Base-by-base conservation (phyloP, 116 monocot species). In the Thalassia testudinum region DNA sequence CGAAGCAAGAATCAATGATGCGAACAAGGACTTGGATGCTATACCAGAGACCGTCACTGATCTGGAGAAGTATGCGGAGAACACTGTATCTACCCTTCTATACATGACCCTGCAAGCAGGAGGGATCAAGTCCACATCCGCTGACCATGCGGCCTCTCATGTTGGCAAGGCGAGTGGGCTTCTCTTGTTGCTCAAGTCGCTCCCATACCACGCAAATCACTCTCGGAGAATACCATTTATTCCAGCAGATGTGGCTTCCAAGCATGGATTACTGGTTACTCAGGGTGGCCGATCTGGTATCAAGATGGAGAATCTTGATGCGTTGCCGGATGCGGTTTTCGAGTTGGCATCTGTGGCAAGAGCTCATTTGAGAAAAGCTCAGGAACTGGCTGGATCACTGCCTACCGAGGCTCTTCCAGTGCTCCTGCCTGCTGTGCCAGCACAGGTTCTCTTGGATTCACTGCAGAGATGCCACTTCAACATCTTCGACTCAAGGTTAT, bases 141-240 rank as follows among this genome's bases (percentile, higher is more conserved):
- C 92, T 16, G 92, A 92, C 50, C 92, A 92, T 51, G 92, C 87
- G 15, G 92, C 87, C 12, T 92, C 92, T 1, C 87, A 92, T 65
- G 62, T 92, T 11, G 92, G 92, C 0, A 92, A 92, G 61, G 92
- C 92, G 5, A 80, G 75, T 21, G 92, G 92, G 12, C 73, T 87
- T 14, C 72, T 87, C 8, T 45, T 92, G 86, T 86, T n/a, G n/a
- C n/a, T n/a, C n/a, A n/a, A n/a, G n/a, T n/a, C n/a, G n/a, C n/a
- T n/a, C n/a, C n/a, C n/a, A 21, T 77, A 86, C 60, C 92, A 92
- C 70, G 45, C 57, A 11, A 75, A 44, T 29, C 63, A 69, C 34
- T 64, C 60, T 17, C 83, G 92, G 24, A 75, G 40, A 52, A 34
- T 83, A 22, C 27, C 64, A 1, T 83, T 80, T 55, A 66, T 92